Evolutionary conservation across 345 rosid species (phyloP).

Genomic region (Physaria fendleri): DNA sequence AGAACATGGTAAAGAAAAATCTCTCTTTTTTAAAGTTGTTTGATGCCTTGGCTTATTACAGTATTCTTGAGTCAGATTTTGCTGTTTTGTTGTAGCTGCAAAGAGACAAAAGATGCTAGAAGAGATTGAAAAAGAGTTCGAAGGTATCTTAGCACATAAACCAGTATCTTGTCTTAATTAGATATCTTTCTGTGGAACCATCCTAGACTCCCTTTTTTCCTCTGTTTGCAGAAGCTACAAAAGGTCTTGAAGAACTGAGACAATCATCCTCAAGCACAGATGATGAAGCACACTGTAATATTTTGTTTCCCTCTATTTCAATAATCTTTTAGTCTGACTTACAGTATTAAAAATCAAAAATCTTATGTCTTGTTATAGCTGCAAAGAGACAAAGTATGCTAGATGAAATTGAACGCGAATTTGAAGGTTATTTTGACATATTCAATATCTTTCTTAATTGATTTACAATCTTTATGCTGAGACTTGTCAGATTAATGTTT

Average conservation of each 20-base stretch:
- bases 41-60: not conserved
- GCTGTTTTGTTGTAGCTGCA: slow-evolving; percentile 12
- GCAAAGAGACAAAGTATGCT: slow-evolving; percentile 22
- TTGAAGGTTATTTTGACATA: slow-evolving; percentile 26
- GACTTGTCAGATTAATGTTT: not conserved
- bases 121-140: slow-evolving; percentile 29
- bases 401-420: slow-evolving; percentile 31
- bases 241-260: slow-evolving; percentile 31
- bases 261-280: slow-evolving; percentile 14
- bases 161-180: not conserved
- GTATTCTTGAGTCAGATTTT: slow-evolving; percentile 5
- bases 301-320: not conserved
- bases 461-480: not conserved
- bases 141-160: slow-evolving; percentile 13
- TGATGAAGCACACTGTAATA: slow-evolving; percentile 16
- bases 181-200: not conserved
- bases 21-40: not conserved
- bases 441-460: not conserved
- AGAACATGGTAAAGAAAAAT: slow-evolving; percentile 11
- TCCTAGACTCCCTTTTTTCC: slow-evolving; percentile 4
- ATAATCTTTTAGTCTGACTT: not conserved
- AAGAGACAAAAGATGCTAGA: slow-evolving; percentile 25
- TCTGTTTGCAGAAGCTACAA: slow-evolving; percentile 26
- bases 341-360: not conserved
- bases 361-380: slow-evolving; percentile 17